These are phyloP conservation scores for Talaromyces ruber DNA, from an alignment of 495 filamentous ascomycete genomes.

Conservation along the genomic window DNA sequence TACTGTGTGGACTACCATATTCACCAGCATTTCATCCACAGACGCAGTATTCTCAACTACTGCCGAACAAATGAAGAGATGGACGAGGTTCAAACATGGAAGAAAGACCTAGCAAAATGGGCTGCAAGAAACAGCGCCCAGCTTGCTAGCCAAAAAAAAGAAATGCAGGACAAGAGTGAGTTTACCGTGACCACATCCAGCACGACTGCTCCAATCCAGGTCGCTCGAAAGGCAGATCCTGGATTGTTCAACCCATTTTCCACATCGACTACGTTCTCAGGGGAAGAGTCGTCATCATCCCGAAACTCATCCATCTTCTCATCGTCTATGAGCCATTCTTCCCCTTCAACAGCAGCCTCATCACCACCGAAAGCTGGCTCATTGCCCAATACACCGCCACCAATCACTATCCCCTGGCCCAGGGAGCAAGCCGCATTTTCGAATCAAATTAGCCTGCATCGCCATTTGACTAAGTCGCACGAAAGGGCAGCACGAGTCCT, in stretches of 20 bases:
- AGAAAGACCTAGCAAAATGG: constrained; percentile 11
- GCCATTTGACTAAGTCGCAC: not conserved
- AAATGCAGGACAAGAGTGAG: not conserved
- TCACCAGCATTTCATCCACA: constrained; percentile 21
- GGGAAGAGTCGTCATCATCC: not conserved
- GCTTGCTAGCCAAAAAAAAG: not conserved
- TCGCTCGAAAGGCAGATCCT: not conserved
- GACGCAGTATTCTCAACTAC: constrained; percentile 15
- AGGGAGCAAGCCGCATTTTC: constrained; percentile 1
- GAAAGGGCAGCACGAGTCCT: constrained; percentile 4
- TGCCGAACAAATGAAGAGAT: constrained; percentile 22
- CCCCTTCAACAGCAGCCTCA: constrained; percentile 3
- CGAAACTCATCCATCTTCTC: not conserved
- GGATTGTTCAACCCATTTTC: not conserved
- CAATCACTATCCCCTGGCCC: not conserved
- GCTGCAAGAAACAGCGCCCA: not conserved
- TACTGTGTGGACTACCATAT: constrained; percentile 29
- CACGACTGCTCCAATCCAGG: not conserved
- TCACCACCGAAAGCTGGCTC: not conserved
- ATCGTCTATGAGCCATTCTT: not conserved
- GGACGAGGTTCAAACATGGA: constrained; percentile 18
- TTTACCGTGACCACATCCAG: not conserved
- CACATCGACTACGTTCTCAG: not conserved
- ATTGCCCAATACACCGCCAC: not conserved
- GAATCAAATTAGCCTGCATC: constrained; percentile 1